phyloP scores from a whole-genome alignment of 192 early-diverging fungal species.

The Martensiomyces pterosporus region DNA sequence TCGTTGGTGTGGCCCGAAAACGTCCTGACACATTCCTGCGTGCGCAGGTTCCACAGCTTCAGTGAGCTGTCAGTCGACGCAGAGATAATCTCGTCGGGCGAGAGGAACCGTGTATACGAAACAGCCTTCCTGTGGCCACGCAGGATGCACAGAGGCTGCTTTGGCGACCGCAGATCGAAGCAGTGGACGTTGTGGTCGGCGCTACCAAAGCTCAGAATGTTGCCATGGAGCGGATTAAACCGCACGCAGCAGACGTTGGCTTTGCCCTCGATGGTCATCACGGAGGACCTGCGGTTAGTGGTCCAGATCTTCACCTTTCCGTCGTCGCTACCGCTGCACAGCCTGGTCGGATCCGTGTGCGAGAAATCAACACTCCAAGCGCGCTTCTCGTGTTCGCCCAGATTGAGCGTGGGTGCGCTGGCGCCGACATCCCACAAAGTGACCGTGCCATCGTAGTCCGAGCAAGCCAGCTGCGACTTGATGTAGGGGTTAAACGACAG shows the following conservation, averaged over 20 bases:
- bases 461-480: constrained; percentile 78
- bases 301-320: constrained; percentile 91
- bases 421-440: constrained; percentile 81
- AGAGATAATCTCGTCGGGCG: constrained; percentile 75
- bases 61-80: constrained; percentile 92
- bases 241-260: constrained; percentile 93
- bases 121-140: constrained; percentile 90
- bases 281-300: constrained; percentile 63
- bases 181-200: constrained; percentile 92
- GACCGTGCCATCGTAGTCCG: constrained; percentile 91
- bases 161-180: constrained; percentile 79
- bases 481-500: constrained; percentile 87
- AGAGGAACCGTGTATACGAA: constrained; percentile 87
- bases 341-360: constrained; percentile 64
- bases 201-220: constrained; percentile 83
- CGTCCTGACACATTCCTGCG: constrained; percentile 59
- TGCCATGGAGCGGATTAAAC: constrained; percentile 73
- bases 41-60: constrained; percentile 73
- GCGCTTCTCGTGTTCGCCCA: constrained; percentile 90
- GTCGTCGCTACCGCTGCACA: constrained; percentile 93
- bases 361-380: constrained; percentile 91
- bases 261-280: constrained; percentile 76
- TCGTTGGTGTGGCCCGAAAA: constrained; percentile 88
- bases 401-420: constrained; percentile 57
- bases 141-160: constrained; percentile 66